Evolutionary conservation across 106 monocot genomes (phyloP).

Genomic region (Dioscorea zingiberensis): DNA sequence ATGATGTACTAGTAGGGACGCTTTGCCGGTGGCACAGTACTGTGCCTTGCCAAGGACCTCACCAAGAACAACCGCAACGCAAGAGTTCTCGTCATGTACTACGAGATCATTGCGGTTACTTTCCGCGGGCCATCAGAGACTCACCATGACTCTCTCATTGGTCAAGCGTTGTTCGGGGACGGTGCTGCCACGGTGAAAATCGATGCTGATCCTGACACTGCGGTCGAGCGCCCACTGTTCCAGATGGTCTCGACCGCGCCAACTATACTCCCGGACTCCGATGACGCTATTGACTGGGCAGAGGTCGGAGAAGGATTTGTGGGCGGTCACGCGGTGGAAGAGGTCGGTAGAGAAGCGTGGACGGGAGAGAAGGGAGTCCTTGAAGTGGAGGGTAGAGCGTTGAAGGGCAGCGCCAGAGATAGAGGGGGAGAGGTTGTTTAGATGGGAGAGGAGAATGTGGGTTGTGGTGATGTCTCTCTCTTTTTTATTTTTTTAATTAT

Average conservation of each 20-base stretch:
- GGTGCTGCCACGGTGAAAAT: conserved; percentile 71
- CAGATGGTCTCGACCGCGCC: conserved; percentile 43
- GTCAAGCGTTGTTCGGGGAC: conserved; percentile 76
- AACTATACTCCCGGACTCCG: conserved; percentile 57
- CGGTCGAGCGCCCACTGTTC: conserved; percentile 48
- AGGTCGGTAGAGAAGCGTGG: conserved; percentile 68
- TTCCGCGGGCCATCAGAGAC: conserved; percentile 59
- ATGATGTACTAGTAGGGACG: conserved; percentile 73
- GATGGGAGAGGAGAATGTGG: too few species aligned
- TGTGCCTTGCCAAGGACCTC: conserved; percentile 75
- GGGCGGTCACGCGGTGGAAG: conserved; percentile 62
- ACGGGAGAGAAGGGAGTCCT: conserved; percentile 46
- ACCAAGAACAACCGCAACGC: conserved; percentile 82
- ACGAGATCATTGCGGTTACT: conserved; percentile 67
- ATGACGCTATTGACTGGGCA: conserved; percentile 78
- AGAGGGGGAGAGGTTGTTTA: conserved; percentile 4
- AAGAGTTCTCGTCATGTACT: conserved; percentile 60
- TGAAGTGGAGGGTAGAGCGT: conserved; percentile 47
- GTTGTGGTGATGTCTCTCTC: too few species aligned
- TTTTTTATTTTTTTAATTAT: too few species aligned
- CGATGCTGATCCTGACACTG: conserved; percentile 46
- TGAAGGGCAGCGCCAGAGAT: not conserved
- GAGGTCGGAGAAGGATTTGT: too few species aligned
- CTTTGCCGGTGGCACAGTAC: conserved; percentile 66
- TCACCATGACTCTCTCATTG: conserved; percentile 60